These are phyloP conservation scores for Populus alba DNA, from an alignment of 345 rosid genomes.

Conservation along the genomic window DNA sequence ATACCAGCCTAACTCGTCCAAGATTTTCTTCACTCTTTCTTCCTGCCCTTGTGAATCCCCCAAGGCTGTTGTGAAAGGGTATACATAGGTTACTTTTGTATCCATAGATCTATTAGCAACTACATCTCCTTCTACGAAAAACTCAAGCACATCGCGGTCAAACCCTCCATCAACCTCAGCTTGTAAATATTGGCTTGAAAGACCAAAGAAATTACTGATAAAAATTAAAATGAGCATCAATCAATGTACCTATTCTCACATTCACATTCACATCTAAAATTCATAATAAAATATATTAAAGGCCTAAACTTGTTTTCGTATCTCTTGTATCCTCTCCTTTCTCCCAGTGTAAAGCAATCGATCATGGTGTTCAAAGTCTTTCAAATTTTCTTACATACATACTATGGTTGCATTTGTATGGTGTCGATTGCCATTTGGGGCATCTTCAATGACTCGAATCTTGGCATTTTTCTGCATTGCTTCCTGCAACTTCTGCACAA, in stretches of 20 bases:
- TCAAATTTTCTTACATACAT: background rate
- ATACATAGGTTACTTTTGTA: conserved; percentile 72
- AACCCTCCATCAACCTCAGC: conserved; percentile 80
- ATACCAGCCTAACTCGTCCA: conserved; percentile 72
- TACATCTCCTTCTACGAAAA: conserved; percentile 73
- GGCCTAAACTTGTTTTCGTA: background rate
- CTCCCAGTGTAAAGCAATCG: background rate
- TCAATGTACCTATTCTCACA: background rate
- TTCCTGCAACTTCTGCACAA: conserved; percentile 58
- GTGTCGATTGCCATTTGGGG: conserved; percentile 56
- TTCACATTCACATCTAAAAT: background rate
- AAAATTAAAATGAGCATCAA: background rate
- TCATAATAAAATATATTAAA: background rate
- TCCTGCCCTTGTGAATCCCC: conserved; percentile 87
- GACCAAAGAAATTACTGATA: background rate
- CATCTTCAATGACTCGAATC: conserved; percentile 51
- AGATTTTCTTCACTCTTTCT: conserved; percentile 66
- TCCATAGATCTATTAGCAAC: conserved; percentile 77
- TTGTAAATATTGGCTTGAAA: conserved; percentile 63
- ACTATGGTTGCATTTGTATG: background rate
- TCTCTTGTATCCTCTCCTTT: background rate
- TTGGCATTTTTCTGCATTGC: conserved; percentile 75
- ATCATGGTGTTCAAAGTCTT: background rate
- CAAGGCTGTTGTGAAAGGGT: conserved; percentile 87
- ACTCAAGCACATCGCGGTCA: conserved; percentile 72